phyloP scores from a whole-genome alignment of 2,329 filamentous ascomycete genomes.

The Basipetospora chlamydospora region DNA sequence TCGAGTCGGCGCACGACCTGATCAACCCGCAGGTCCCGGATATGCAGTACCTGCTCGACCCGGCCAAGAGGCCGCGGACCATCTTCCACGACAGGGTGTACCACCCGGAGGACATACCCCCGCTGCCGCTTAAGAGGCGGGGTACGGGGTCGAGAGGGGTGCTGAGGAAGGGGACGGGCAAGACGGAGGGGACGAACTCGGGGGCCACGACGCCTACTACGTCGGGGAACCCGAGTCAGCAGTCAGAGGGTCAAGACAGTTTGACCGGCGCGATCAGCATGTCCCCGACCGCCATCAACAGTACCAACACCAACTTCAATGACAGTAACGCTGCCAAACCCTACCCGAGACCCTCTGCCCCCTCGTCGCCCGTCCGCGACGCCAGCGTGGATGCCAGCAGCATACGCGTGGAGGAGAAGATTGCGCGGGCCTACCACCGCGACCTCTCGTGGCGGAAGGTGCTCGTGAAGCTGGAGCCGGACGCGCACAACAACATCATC shows the following conservation, averaged over 20 bases:
- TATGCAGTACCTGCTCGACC: constrained; percentile 69
- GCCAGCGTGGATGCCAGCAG: constrained; percentile 14
- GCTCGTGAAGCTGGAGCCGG: constrained; percentile 83
- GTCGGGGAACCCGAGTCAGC: not conserved
- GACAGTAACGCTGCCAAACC: no score
- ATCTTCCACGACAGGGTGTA: constrained; percentile 98
- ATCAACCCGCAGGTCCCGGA: constrained; percentile 80
- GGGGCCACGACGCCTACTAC: constrained; percentile 18
- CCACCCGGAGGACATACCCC: constrained; percentile 82
- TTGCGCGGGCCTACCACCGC: constrained; percentile 85
- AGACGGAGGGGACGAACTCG: constrained; percentile 11
- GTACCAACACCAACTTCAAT: no score
- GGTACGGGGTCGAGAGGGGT: constrained; percentile 19
- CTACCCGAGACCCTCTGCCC: no score
- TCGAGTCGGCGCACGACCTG: constrained; percentile 86
- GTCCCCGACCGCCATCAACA: no score
- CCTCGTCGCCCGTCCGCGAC: not conserved
- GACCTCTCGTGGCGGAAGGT: constrained; percentile 94
- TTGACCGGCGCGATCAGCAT: no score
- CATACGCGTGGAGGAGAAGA: constrained; percentile 95
- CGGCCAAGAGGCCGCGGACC: constrained; percentile 64
- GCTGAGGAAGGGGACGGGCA: constrained; percentile 12
- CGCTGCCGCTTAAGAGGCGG: constrained; percentile 52
- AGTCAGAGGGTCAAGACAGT: constrained; percentile 12
- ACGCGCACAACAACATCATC: constrained; percentile 97